Evolutionary conservation across 108 stramenopile species (phyloP).

Genomic region (Conticribra guillardii): DNA sequence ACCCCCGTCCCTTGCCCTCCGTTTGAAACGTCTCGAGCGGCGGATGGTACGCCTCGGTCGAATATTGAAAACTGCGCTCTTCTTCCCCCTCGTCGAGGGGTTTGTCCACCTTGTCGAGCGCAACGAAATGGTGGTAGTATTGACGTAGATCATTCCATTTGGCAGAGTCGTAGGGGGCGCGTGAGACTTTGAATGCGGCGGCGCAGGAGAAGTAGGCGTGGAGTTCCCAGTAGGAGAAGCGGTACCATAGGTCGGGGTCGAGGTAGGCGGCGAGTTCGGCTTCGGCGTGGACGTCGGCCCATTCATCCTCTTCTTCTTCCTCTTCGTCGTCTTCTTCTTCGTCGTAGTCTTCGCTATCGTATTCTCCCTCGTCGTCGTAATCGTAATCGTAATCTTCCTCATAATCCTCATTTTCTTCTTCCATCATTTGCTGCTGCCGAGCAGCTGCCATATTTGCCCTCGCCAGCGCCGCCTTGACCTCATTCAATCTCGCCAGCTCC

Average conservation of each 20-base stretch:
- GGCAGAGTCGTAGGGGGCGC: slow-evolving; percentile 10
- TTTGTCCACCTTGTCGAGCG: slow-evolving; percentile 11
- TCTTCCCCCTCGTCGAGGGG: background rate
- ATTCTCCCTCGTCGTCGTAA: slow-evolving; percentile 6
- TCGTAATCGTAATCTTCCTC: slow-evolving; percentile 16
- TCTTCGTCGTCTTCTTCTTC: slow-evolving; percentile 12
- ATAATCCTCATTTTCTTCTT: slow-evolving; percentile 4
- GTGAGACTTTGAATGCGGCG: slow-evolving; percentile 7
- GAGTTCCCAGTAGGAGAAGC: slow-evolving; percentile 36
- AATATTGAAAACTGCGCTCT: slow-evolving; percentile 18
- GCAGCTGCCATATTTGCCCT: too few relatives aligned
- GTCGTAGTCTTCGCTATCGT: background rate
- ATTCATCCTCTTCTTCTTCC: slow-evolving; percentile 7
- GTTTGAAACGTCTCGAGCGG: slow-evolving; percentile 37
- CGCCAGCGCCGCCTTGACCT: background rate
- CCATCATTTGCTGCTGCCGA: background rate
- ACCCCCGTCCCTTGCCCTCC: slow-evolving; percentile 33
- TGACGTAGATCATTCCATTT: slow-evolving; percentile 30
- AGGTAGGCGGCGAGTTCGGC: slow-evolving; percentile 5
- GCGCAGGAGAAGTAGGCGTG: slow-evolving; percentile 45
- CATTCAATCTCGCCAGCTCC: slow-evolving; percentile 6
- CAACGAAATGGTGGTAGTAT: slow-evolving; percentile 31
- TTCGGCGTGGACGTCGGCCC: slow-evolving; percentile 11
- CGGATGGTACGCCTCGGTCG: slow-evolving; percentile 20
- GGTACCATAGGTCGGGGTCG: slow-evolving; percentile 27